Conservation (phyloP, 78 protist species). For the Protostelium mycophagum region DNA sequence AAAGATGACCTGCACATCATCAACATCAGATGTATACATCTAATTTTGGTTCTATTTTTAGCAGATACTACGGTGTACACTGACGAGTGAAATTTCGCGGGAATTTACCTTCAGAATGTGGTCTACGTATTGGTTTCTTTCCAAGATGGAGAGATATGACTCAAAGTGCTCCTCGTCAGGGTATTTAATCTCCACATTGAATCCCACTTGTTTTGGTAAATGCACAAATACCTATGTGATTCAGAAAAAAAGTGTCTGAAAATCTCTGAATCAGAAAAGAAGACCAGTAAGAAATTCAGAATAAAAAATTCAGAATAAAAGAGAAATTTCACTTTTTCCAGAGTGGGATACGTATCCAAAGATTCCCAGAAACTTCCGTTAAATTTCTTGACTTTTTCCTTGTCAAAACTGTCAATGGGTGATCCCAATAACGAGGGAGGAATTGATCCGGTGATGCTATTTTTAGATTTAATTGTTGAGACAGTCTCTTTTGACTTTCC, state of each 20-base stretch:
- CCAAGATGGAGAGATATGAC: neutral
- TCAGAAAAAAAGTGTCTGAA: no score
- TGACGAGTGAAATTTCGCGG: no score
- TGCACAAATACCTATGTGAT: neutral
- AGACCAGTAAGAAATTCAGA: no score
- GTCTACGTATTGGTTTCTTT: neutral
- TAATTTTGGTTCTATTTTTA: no score
- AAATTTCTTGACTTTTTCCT: neutral
- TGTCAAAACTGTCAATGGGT: neutral
- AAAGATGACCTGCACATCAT: neutral
- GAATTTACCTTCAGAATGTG: slow-evolving; percentile 1
- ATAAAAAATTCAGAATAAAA: no score
- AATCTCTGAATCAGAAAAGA: no score
- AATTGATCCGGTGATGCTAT: neutral
- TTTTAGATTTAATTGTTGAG: no score
- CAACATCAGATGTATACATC: neutral
- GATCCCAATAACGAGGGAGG: neutral
- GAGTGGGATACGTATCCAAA: neutral
- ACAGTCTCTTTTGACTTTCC: no score
- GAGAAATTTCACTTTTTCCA: neutral
- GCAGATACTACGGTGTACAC: no score
- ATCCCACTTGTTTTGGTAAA: slow-evolving; percentile 4
- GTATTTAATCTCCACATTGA: slow-evolving; percentile 1
- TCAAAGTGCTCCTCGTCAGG: neutral
- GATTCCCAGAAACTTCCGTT: neutral